Evolutionary conservation across 2,329 filamentous ascomycete genomes (phyloP), one percentile per base, ranked within the genome.

Genomic region (Teratosphaeria nubilosa): DNA sequence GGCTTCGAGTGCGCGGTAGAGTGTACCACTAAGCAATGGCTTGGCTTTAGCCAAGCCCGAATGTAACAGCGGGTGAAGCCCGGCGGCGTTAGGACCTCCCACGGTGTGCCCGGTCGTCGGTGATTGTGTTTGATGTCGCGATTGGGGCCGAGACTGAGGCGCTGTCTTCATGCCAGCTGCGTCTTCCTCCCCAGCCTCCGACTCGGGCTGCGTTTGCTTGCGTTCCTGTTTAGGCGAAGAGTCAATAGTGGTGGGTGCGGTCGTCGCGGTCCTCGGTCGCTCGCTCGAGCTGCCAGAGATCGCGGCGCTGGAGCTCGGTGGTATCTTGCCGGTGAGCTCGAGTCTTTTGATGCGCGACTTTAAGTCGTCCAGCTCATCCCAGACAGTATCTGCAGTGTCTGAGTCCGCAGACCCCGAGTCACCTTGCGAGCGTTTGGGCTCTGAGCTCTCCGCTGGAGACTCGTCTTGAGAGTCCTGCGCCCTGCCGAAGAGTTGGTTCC

Each of bases 311-410:
- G 91, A 92, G 1, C 88, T 91, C 0, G 89, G 77, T 0, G 91
- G 91, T 34, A 94, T 77, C 50, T 95, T 96, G 59, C 91, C 91
- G 2, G 90, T 95, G 65, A 95, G 75, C 72, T 97, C 94, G 10
- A 99, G 81, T 60, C 90, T 88, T 65, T 90, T 86, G 66, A 99
- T 96, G 31, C 94, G 85, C 48, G 90, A 94, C 72, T 97, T 97
- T 53, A 99, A 77, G 63, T 97, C 94, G 66, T 97, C 94, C 30
- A 99, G 76, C 73, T 99, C 94, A 70, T 97, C 94, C 94, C 94
- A 99, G 2, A 99, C 90, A 0, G 91, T 96, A 13, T 91, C 90
- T 1, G 90, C 90, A 1, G 87, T 91, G 0, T 90, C 94, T 0
- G 94, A 97, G 34, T 88, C 81, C 0, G 88, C 92, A 0, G 94